A percentile compares a stretch with the other conserved stretches of the same genome.
These are phyloP conservation scores for Begonia fuchsioides DNA, from an alignment of 306 rosid genomes.

Conservation along the genomic window DNA sequence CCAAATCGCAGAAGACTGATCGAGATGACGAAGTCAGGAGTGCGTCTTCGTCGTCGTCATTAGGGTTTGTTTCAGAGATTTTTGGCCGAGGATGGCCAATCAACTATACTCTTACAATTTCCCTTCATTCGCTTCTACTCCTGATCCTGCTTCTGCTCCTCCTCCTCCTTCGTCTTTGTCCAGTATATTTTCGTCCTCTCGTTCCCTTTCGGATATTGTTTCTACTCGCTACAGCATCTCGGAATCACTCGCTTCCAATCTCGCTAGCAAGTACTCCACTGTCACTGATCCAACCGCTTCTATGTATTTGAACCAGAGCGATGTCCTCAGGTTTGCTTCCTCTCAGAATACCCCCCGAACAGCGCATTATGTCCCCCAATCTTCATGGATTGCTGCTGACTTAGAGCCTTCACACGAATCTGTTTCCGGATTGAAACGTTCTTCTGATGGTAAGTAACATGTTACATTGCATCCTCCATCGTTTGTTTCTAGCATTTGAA, in stretches of 20 bases:
- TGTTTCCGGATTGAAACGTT: constrained; percentile 42
- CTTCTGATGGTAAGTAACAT: constrained; percentile 49
- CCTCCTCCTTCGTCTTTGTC: constrained; percentile 8
- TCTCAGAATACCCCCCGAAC: constrained; percentile 19
- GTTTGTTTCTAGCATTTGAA: background rate
- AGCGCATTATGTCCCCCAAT: constrained; percentile 30
- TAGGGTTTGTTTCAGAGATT: background rate
- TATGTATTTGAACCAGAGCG: constrained; percentile 15
- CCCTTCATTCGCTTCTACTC: constrained; percentile 17
- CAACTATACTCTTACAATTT: constrained; percentile 23
- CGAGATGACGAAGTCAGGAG: no score
- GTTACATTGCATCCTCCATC: background rate
- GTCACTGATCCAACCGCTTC: constrained; percentile 4
- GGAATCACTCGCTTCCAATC: constrained; percentile 5
- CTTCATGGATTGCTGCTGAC: constrained; percentile 38
- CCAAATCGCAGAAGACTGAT: no score
- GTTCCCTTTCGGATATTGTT: constrained; percentile 10
- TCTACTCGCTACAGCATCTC: constrained; percentile 7
- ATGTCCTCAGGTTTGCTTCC: constrained; percentile 18
- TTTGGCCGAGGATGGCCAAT: constrained; percentile 19
- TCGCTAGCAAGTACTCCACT: constrained; percentile 7
- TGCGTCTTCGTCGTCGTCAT: no score
- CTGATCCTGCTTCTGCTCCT: constrained; percentile 9
- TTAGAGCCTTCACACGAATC: constrained; percentile 26
- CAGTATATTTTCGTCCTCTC: constrained; percentile 7